Percentiles rank a stretch among this genome's conserved stretches.
Conservation (phyloP, 129 eudicot species). For the Apium graveolens region DNA sequence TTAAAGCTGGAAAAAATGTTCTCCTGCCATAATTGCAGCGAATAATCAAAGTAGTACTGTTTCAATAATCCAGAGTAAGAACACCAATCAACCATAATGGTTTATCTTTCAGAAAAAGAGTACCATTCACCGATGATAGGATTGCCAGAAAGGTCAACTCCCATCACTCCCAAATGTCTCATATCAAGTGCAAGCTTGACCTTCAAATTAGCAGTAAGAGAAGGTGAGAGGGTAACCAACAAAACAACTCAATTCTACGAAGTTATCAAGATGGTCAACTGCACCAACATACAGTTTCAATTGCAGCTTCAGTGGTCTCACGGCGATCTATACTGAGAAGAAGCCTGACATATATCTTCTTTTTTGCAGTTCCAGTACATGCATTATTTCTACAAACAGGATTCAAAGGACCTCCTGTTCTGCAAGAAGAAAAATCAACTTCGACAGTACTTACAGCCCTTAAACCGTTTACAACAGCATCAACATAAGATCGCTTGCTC, state of each 20-base stretch:
- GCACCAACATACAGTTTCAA: conserved; percentile 70
- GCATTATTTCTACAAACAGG: conserved; percentile 7
- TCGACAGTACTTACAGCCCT: conserved; percentile 46
- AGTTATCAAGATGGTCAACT: conserved; percentile 5
- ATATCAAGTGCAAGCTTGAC: conserved; percentile 78
- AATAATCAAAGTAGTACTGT: conserved; percentile 1
- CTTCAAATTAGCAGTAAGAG: conserved; percentile 32
- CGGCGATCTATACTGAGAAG: conserved; percentile 91
- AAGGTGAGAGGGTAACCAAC: neutral
- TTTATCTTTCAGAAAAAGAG: neutral
- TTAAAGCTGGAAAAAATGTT: conserved; percentile 66
- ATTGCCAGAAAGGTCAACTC: conserved; percentile 96
- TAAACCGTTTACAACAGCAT: conserved; percentile 84
- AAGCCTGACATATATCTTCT: conserved; percentile 71
- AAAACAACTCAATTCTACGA: neutral
- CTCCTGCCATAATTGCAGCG: conserved; percentile 34
- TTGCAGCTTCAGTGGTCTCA: conserved; percentile 75
- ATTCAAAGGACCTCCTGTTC: conserved; percentile 14
- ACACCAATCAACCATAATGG: neutral
- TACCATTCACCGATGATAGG: conserved; percentile 90
- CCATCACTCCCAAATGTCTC: conserved; percentile 76
- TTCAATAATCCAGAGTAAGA: neutral
- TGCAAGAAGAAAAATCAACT: conserved; percentile 34
- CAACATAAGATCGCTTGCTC: conserved; percentile 80
- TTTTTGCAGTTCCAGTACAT: conserved; percentile 21